Conservation (phyloP, 2,329 filamentous ascomycete species). For the Cytospora chrysosperma region DNA sequence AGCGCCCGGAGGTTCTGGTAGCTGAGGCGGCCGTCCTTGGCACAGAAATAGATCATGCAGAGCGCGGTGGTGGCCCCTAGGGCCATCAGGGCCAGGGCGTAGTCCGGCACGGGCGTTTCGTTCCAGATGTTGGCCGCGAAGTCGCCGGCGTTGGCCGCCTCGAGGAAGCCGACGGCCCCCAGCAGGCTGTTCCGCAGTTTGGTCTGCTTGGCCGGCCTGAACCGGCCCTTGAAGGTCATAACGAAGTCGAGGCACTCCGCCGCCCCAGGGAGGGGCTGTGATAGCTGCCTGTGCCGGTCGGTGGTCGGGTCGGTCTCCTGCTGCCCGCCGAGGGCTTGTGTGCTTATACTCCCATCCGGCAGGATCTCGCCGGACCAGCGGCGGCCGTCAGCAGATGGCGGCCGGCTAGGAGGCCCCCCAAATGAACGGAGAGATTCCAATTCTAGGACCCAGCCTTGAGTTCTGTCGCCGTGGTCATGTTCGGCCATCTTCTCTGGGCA, state of each 20-base stretch:
- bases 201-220: slow-evolving; percentile 16
- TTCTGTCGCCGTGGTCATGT: slow-evolving; percentile 10
- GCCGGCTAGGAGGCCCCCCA: slow-evolving; percentile 15
- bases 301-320: not conserved
- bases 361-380: slow-evolving; percentile 18
- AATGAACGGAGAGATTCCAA: slow-evolving; percentile 14
- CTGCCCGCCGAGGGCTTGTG: not conserved
- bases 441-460: slow-evolving; percentile 22
- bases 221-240: slow-evolving; percentile 5
- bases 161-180: slow-evolving; percentile 47
- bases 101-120: slow-evolving; percentile 46
- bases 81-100: slow-evolving; percentile 51
- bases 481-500: not conserved
- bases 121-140: slow-evolving; percentile 61
- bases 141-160: slow-evolving; percentile 55
- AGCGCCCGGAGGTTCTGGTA: slow-evolving; percentile 48
- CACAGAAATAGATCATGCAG: slow-evolving; percentile 44
- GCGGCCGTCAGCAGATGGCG: not conserved
- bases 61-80: slow-evolving; percentile 50
- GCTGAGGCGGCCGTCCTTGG: slow-evolving; percentile 43
- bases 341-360: slow-evolving; percentile 6
- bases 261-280: slow-evolving; percentile 21
- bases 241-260: slow-evolving; percentile 20
- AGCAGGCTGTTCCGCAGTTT: slow-evolving; percentile 28
- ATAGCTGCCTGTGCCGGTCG: not conserved